Evolutionary conservation across 495 filamentous ascomycete genomes (phyloP), one percentile per base, ranked within the genome.

Genomic region (Bacidia rubella): DNA sequence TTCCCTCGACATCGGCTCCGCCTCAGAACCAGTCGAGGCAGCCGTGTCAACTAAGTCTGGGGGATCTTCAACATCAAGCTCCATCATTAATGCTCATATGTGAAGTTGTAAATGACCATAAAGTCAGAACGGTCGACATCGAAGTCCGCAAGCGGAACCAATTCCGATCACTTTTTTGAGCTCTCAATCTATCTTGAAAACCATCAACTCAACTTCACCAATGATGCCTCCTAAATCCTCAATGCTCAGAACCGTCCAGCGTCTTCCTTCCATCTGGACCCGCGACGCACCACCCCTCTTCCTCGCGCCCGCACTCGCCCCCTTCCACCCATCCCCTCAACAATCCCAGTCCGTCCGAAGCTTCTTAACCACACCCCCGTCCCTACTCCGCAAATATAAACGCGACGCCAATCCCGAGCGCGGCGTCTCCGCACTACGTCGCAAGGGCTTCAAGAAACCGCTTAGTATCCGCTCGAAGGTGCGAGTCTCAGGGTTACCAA

Each of bases 361-460:
- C 26, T 3, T 22, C 11, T 74, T 69, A 59, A 67, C 69, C 22
- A 68, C 67, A 19, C 62, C 67, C 17, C 43, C 57, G 17, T 44
- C 41, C n/a, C 44, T n/a, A 22, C 7, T 47, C 48, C 41, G 55
- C 49, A 45, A 57, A 62, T 47, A 55, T 52, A 12, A 58, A 47
- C 66, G 74, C 52, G 83, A 89, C 64, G 71, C 72, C 60, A 87
- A 77, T 63, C 74, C 73, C 50, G 62, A 78, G 40, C 87, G 92
- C 46, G 92, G 88, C 3, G 78, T 96, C 39, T 90, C 85, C 21
- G 81, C 82, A 23, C 67, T 93, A 51, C 81, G 85, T 51, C 74
- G 82, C 20, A 89, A 83, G 22, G 87, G 87, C n/a, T 79, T 80
- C 1, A 78, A 79, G 54, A 76, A 81, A 59, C 78, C 76, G 32